These are phyloP conservation scores for Xerocomus brunneocitrinus DNA, from an alignment of 768 basidiomycete species.

Conservation along the genomic window DNA sequence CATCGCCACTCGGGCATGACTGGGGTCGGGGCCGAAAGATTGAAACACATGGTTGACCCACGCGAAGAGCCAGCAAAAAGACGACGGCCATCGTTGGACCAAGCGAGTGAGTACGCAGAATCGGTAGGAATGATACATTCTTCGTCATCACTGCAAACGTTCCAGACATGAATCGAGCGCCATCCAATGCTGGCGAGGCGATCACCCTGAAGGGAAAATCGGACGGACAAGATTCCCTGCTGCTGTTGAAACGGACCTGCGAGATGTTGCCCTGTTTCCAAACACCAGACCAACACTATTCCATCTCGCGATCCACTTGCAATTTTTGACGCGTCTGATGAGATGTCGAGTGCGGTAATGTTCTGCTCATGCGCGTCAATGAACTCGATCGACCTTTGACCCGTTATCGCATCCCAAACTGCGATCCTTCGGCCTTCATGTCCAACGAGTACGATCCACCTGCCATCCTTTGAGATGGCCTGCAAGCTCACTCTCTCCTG, in stretches of 20 bases:
- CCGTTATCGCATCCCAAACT: conserved; percentile 8
- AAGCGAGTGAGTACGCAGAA: conserved; percentile 13
- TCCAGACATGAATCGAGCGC: conserved; percentile 10
- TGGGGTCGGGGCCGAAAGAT: background rate
- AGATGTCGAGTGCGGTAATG: conserved; percentile 22
- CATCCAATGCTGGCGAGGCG: conserved; percentile 13
- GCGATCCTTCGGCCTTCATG: conserved; percentile 1
- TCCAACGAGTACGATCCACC: conserved; percentile 7
- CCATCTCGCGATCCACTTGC: conserved; percentile 23
- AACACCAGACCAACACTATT: conserved; percentile 17
- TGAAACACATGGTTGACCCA: conserved; percentile 13
- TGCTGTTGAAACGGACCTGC: conserved; percentile 17
- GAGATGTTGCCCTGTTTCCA: conserved; percentile 13
- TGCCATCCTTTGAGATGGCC: conserved; percentile 17
- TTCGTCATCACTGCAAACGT: background rate
- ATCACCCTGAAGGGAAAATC: conserved; percentile 21
- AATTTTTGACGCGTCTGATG: conserved; percentile 12
- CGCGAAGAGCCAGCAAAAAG: conserved; percentile 14
- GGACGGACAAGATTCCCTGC: conserved; percentile 14
- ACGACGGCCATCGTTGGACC: conserved; percentile 15
- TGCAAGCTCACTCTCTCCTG: background rate
- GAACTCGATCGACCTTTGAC: conserved; percentile 6
- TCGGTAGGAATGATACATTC: background rate
- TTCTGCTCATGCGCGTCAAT: conserved; percentile 8
- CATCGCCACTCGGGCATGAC: conserved; percentile 3